phyloP scores from a whole-genome alignment of 2,329 filamentous ascomycete species.

The Penicillium expansum region DNA sequence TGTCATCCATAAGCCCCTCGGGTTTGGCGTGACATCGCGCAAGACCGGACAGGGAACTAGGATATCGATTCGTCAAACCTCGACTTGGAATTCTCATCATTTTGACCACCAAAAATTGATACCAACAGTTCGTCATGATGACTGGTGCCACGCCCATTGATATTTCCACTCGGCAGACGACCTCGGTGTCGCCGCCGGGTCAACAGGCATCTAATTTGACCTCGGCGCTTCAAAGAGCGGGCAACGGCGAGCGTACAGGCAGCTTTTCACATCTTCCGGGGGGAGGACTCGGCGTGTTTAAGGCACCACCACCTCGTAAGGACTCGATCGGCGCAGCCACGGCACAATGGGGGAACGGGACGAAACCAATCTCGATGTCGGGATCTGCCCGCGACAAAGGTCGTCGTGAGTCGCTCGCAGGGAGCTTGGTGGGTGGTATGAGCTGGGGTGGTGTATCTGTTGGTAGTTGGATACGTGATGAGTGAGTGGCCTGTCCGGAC shows the following conservation, averaged over 20 bases:
- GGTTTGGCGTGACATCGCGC: slow-evolving; percentile 45
- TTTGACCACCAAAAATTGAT: slow-evolving; percentile 30
- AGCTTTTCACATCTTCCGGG: slow-evolving; percentile 47
- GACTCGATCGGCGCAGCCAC: slow-evolving; percentile 54
- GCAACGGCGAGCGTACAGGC: slow-evolving; percentile 42
- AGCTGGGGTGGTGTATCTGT: slow-evolving; percentile 97
- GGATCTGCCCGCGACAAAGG: slow-evolving; percentile 49
- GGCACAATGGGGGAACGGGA: slow-evolving; percentile 56
- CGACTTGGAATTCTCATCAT: slow-evolving; percentile 15
- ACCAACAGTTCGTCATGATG: slow-evolving; percentile 43
- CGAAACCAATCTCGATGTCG: slow-evolving; percentile 60
- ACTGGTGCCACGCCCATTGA: slow-evolving; percentile 58
- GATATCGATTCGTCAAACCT: slow-evolving; percentile 12
- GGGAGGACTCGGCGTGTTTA: slow-evolving; percentile 38
- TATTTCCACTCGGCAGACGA: slow-evolving; percentile 55
- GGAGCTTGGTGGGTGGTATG: slow-evolving; percentile 72
- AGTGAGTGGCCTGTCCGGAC: slow-evolving; percentile 64
- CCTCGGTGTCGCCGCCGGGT: slow-evolving; percentile 57
- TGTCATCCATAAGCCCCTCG: slow-evolving; percentile 47
- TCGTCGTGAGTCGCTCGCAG: slow-evolving; percentile 58
- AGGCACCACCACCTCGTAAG: slow-evolving; percentile 47
- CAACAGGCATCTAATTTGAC: slow-evolving; percentile 64
- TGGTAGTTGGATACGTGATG: slow-evolving; percentile 94
- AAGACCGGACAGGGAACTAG: slow-evolving; percentile 42
- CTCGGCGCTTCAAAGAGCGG: slow-evolving; percentile 56